Evolutionary conservation across 1,139 yeast species (phyloP).

Genomic region (Nadsonia commutata): DNA sequence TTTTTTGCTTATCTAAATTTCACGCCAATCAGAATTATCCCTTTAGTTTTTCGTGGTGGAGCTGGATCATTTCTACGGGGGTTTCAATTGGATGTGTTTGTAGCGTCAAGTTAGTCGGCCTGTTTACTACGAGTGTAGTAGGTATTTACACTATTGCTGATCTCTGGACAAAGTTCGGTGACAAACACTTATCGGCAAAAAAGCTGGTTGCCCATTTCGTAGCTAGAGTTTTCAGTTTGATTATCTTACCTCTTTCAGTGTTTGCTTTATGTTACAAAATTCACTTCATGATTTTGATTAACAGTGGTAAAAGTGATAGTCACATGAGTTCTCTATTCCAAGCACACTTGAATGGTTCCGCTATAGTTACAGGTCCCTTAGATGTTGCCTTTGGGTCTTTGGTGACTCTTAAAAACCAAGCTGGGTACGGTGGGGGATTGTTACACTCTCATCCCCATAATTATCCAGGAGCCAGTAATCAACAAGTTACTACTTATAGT

Average conservation of each 20-base stretch:
- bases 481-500: slow-evolving; percentile 87
- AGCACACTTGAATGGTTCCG: slow-evolving; percentile 74
- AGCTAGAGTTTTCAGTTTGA: slow-evolving; percentile 48
- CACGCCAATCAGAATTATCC: slow-evolving; percentile 51
- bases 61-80: slow-evolving; percentile 72
- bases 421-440: slow-evolving; percentile 80
- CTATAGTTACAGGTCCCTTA: slow-evolving; percentile 75
- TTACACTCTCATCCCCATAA: slow-evolving; percentile 91
- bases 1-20: slow-evolving; percentile 63
- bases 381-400: slow-evolving; percentile 71
- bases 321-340: slow-evolving; percentile 95
- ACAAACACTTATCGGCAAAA: slow-evolving; percentile 27
- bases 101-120: slow-evolving; percentile 89
- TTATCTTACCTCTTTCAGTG: slow-evolving; percentile 56
- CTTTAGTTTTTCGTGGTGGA: slow-evolving; percentile 83
- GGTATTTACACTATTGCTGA: slow-evolving; percentile 75
- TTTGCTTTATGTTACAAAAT: slow-evolving; percentile 61
- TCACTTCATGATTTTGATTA: slow-evolving; percentile 61
- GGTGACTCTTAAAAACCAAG: slow-evolving; percentile 77
- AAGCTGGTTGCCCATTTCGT: slow-evolving; percentile 56
- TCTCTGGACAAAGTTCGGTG: slow-evolving; percentile 48
- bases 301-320: slow-evolving; percentile 91
- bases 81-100: slow-evolving; percentile 74
- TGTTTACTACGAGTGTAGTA: slow-evolving; percentile 67
- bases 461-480: slow-evolving; percentile 92